phyloP scores from a whole-genome alignment of 2,329 filamentous ascomycete genomes.

The Botrytis pseudocinerea region DNA sequence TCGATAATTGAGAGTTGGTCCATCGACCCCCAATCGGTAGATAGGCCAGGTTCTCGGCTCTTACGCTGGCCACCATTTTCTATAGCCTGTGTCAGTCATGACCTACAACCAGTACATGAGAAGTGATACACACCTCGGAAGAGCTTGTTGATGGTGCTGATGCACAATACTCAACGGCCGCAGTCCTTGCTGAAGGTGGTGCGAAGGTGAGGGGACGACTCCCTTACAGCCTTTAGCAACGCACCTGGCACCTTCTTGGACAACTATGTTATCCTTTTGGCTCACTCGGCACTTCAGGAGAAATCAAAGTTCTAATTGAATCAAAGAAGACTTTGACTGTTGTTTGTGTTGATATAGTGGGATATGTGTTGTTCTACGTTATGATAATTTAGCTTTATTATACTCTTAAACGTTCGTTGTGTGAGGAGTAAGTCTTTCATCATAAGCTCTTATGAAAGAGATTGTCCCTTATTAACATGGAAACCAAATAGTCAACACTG shows the following conservation, averaged over 20 bases:
- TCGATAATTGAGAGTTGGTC: not conserved
- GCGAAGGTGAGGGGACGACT: constrained; percentile 53
- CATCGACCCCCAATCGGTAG: not conserved
- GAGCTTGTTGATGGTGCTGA: constrained; percentile 66
- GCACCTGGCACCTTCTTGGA: not conserved
- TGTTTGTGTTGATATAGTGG: not conserved
- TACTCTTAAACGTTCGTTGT: not conserved
- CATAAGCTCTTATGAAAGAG: not conserved
- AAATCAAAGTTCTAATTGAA: not conserved
- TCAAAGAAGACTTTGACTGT: not conserved
- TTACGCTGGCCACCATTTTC: not conserved
- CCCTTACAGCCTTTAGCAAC: not conserved
- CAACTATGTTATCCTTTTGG: not conserved
- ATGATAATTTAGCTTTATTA: not conserved
- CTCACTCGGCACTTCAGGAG: not conserved
- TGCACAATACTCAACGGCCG: constrained; percentile 72
- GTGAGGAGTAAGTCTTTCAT: not conserved
- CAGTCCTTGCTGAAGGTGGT: constrained; percentile 65
- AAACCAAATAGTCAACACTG: not conserved
- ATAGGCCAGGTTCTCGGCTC: not conserved
- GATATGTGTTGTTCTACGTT: not conserved
- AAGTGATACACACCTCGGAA: constrained; percentile 39
- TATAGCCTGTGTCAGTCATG: not conserved
- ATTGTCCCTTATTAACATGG: not conserved
- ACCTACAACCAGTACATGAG: not conserved